Evolutionary conservation across 2,329 filamentous ascomycete species (phyloP), one percentile per base, ranked within the genome.

Genomic region (Trichoderma polysporum): DNA sequence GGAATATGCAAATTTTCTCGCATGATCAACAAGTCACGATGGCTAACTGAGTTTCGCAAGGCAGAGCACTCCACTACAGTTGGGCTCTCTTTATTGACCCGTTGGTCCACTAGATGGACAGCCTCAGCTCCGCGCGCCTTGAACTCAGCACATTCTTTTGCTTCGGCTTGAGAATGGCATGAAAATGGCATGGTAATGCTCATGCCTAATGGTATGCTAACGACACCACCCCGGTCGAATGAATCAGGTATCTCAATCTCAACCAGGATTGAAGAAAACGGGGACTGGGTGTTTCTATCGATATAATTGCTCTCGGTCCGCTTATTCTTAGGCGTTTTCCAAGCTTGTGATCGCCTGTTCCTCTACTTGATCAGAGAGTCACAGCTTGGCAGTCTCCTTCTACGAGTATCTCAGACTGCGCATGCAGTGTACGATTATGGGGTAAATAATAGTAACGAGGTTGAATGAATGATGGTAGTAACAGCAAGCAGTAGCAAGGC

Each of bases 21-120:
- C 60, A 56, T 54, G 50, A 64, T 56, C 37, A 56, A 33, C 29
- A 56, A 45, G 50, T 56, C 60, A 64, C 50, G 50, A 64, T 35
- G 50, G 37, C 29, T 13, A 64, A 64, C 4, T 35, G n/a, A 12
- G 4, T 54, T 35, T 35, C 29, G 29, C 29, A 54, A 54, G 25
- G 22, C 35, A 22, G 37, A 31, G 39, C n/a, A 12, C 47, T 53
- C 59, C 47, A 53, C 59, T 17, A 37, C 33, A 39, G 31, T 50
- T 33, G 37, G 59, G n/a, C n/a, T 53, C n/a, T 62, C 47, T 33
- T 1, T 41, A 22, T 61, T 19, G 8, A 35, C 33, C 35, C 25
- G 33, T 13, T 13, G 35, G 35, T n/a, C 17, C 29, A 47, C 29
- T 8, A 41, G 25, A 39, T 37, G 35, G 47, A 17, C 25, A 37